Evolutionary conservation across 1,284 basidiomycete species (phyloP).

Genomic region (Fomitopsis betulina): DNA sequence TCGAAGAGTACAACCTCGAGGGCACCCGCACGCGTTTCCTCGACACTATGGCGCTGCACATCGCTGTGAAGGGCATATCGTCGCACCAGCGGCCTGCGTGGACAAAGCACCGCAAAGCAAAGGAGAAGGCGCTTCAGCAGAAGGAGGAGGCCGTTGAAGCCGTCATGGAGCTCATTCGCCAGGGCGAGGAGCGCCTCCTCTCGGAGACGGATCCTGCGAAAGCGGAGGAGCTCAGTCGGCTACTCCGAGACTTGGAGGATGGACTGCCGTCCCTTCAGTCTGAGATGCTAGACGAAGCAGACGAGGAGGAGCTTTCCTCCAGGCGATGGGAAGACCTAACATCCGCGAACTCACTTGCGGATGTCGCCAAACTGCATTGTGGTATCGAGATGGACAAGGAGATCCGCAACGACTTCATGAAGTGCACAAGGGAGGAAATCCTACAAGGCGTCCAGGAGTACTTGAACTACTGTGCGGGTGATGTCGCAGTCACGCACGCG

Average conservation of each 20-base stretch:
- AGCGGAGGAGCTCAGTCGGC: conserved; percentile 26
- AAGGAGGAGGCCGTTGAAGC: conserved; percentile 58
- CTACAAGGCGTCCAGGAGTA: conserved; percentile 68
- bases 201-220: conserved; percentile 28
- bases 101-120: conserved; percentile 77
- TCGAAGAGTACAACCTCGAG: conserved; percentile 80
- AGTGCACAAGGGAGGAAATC: conserved; percentile 59
- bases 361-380: conserved; percentile 91
- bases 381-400: conserved; percentile 79
- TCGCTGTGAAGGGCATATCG: conserved; percentile 92
- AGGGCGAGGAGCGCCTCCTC: conserved; percentile 43
- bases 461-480: conserved; percentile 84
- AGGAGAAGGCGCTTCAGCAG: conserved; percentile 46
- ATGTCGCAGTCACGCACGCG: conserved; percentile 82
- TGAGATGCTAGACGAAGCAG: conserved; percentile 28
- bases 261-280: conserved; percentile 35
- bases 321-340: conserved; percentile 92
- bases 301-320: conserved; percentile 36
- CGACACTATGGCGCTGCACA: conserved; percentile 95
- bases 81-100: conserved; percentile 93
- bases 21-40: conserved; percentile 79
- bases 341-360: conserved; percentile 87
- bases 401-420: conserved; percentile 77
- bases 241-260: conserved; percentile 33
- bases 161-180: conserved; percentile 43